Conservation (phyloP, 176 grass and related monocot species). For the Lolium multiflorum region DNA sequence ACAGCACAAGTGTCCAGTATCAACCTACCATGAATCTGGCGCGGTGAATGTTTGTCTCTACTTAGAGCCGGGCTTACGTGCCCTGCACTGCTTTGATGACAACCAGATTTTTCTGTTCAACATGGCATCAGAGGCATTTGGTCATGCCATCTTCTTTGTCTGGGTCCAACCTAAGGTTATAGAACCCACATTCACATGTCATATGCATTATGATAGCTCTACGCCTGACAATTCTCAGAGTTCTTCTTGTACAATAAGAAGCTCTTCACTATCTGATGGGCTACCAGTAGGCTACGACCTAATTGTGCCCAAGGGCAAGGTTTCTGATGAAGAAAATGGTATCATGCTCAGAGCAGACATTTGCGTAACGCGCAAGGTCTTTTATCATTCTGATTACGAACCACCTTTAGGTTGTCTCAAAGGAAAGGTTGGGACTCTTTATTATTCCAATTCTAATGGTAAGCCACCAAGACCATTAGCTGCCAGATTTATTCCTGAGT, state of each 20-base stretch:
- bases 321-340: not conserved
- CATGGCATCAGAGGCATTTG: slow-evolving; percentile 3
- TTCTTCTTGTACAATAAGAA: not conserved
- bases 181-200: not conserved
- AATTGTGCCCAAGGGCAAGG: slow-evolving; percentile 3
- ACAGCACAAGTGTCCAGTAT: not conserved
- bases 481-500: slow-evolving; percentile 1
- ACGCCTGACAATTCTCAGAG: not conserved
- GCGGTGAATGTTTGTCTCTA: not conserved
- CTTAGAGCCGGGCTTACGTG: not conserved
- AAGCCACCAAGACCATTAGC: not conserved
- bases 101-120: not conserved
- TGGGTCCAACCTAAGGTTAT: not conserved
- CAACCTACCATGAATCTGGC: not conserved
- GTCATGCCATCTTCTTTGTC: not conserved
- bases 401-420: not conserved
- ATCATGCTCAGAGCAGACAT: not conserved
- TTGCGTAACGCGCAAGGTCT: not conserved
- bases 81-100: not conserved
- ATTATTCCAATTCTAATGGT: not conserved
- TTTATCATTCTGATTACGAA: slow-evolving; percentile 4
- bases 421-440: not conserved
- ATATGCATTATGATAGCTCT: not conserved
- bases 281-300: not conserved
- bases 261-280: slow-evolving; percentile 5